Percentiles rank a stretch among this genome's conserved stretches.
These are phyloP conservation scores for Tylopilus balloui DNA, from an alignment of 768 basidiomycete genomes.

Conservation along the genomic window DNA sequence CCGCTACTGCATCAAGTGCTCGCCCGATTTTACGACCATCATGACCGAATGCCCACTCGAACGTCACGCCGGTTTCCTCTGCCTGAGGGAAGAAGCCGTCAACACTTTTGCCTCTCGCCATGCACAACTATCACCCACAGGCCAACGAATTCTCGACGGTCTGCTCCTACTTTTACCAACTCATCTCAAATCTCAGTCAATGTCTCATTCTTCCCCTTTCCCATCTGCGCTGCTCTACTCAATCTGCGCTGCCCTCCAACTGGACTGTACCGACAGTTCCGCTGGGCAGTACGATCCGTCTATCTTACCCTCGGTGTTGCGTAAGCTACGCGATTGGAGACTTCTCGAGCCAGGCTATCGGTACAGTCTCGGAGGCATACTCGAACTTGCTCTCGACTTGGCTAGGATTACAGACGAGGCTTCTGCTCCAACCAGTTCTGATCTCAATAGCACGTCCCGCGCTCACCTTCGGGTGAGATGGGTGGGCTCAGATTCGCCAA, in stretches of 20 bases:
- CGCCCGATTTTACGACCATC: constrained; percentile 17
- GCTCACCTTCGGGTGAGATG: constrained; percentile 17
- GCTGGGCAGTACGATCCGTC: background rate
- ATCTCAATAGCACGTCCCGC: background rate
- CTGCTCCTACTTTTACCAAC: constrained; percentile 15
- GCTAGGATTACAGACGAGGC: constrained; percentile 8
- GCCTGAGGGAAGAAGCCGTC: constrained; percentile 1
- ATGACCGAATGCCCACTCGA: constrained; percentile 16
- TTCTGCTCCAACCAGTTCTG: background rate
- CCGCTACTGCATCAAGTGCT: constrained; percentile 7
- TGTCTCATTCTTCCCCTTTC: background rate
- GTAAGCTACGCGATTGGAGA: constrained; percentile 24
- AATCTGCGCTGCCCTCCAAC: constrained; percentile 19
- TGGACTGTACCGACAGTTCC: background rate
- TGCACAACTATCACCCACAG: constrained; percentile 7
- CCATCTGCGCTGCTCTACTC: constrained; percentile 21
- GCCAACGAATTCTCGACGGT: constrained; percentile 8
- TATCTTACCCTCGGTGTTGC: constrained; percentile 22
- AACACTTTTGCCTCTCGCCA: constrained; percentile 1
- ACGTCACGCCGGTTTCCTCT: background rate
- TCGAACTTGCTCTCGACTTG: constrained; percentile 20
- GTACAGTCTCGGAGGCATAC: constrained; percentile 7
- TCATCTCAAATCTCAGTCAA: constrained; percentile 4
- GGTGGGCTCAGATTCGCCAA: constrained; percentile 10
- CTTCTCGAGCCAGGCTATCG: constrained; percentile 18